Percentiles rank a stretch among this genome's conserved stretches.
Conservation (phyloP, 768 basidiomycete genomes). For the Boletus vinaceobasis region DNA sequence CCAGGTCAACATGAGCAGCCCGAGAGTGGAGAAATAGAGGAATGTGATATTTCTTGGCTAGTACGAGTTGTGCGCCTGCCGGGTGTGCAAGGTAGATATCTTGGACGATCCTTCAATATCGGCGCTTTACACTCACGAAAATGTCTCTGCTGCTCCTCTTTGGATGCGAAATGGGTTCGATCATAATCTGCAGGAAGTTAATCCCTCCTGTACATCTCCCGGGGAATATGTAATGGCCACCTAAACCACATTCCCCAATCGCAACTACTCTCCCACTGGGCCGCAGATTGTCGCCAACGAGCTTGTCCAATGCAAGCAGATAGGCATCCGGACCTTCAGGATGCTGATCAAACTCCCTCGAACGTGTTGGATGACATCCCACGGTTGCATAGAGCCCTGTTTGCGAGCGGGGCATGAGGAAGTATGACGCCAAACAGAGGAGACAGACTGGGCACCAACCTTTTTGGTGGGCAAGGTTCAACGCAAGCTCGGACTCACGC, state of each 20-base stretch:
- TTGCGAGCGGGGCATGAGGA: background rate
- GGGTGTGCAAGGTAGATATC: background rate
- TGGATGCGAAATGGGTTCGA: constrained; percentile 59
- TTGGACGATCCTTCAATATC: background rate
- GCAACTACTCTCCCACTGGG: constrained; percentile 63
- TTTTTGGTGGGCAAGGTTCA: constrained; percentile 57
- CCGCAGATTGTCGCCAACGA: constrained; percentile 48
- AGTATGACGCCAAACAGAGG: background rate
- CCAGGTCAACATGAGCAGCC: constrained; percentile 69
- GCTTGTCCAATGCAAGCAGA: constrained; percentile 50
- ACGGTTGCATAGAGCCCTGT: constrained; percentile 68
- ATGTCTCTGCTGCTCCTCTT: constrained; percentile 56
- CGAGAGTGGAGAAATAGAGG: constrained; percentile 82
- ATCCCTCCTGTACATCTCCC: background rate
- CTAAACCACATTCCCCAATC: constrained; percentile 78
- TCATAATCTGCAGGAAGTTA: constrained; percentile 60
- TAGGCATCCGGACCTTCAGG: constrained; percentile 58
- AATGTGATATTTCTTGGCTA: constrained; percentile 69
- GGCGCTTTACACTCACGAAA: constrained; percentile 48
- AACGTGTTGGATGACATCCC: constrained; percentile 79
- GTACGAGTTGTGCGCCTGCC: constrained; percentile 50
- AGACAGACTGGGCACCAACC: constrained; percentile 32
- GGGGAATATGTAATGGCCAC: constrained; percentile 31
- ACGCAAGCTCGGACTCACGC: constrained; percentile 55
- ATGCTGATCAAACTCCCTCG: constrained; percentile 60